These are phyloP conservation scores for Annulohypoxylon maeteangense DNA, from an alignment of 495 filamentous ascomycete genomes.

Conservation along the genomic window DNA sequence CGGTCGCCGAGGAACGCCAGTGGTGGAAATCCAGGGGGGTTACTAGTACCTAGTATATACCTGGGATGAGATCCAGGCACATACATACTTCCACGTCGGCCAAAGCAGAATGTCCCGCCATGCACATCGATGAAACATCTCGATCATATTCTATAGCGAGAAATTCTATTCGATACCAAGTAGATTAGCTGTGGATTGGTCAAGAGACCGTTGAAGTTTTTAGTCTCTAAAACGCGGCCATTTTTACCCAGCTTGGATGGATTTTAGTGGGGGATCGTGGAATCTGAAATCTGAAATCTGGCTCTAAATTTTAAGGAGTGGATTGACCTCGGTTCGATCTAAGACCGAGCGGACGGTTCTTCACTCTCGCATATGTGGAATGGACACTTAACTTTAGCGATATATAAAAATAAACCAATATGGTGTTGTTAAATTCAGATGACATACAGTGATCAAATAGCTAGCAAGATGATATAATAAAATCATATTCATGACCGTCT, in stretches of 20 bases:
- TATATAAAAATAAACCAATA: background rate
- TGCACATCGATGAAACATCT: background rate
- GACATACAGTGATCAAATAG: background rate
- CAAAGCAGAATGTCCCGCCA: background rate
- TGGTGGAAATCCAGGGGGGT: slow-evolving; percentile 15
- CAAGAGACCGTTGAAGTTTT: background rate
- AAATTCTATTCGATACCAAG: background rate
- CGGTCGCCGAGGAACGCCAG: slow-evolving; percentile 31
- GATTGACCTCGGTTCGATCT: slow-evolving; percentile 35
- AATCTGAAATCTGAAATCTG: background rate
- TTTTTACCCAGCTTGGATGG: background rate
- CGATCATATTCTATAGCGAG: background rate
- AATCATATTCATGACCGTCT: background rate
- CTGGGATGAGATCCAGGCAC: slow-evolving; percentile 12
- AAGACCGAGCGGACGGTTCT: slow-evolving; percentile 23
- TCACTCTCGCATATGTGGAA: background rate
- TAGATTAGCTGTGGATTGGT: background rate
- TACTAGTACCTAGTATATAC: slow-evolving; percentile 18
- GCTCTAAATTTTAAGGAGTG: background rate
- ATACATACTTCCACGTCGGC: background rate
- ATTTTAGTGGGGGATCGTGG: background rate
- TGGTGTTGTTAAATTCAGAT: background rate
- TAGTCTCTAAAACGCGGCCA: background rate
- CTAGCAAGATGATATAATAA: background rate
- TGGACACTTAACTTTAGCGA: background rate